Evolutionary conservation across 1,284 basidiomycete genomes (phyloP).

Genomic region (Heterobasidion parviporum): DNA sequence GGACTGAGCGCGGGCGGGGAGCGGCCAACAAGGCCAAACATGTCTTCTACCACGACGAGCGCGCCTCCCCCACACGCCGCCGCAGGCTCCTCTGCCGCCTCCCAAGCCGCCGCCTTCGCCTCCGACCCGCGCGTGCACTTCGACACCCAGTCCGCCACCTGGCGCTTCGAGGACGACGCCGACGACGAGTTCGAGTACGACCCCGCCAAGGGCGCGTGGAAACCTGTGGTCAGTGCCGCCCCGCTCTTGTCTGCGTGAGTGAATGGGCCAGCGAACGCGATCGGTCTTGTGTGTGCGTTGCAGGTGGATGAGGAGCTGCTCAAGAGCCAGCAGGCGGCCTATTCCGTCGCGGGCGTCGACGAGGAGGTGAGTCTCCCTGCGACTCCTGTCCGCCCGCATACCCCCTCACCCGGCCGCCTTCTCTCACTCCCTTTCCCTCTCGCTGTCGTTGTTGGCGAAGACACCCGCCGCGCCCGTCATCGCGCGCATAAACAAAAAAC

Average conservation of each 20-base stretch:
- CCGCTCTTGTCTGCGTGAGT: neutral
- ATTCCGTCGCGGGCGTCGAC: constrained; percentile 84
- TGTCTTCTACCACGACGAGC: constrained; percentile 7
- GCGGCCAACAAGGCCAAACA: constrained; percentile 8
- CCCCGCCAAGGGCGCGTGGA: constrained; percentile 64
- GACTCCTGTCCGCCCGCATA: neutral
- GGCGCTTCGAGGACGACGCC: constrained; percentile 86
- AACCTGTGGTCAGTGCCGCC: constrained; percentile 61
- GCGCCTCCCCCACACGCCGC: constrained; percentile 37
- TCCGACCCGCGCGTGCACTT: constrained; percentile 76
- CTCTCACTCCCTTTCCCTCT: constrained; percentile 12
- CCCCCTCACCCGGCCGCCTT: neutral
- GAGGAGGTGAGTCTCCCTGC: constrained; percentile 60
- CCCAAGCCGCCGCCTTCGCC: constrained; percentile 61
- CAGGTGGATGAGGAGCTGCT: constrained; percentile 78
- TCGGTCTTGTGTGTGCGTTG: constrained; percentile 3
- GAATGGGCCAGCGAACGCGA: constrained; percentile 4
- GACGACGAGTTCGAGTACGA: constrained; percentile 89
- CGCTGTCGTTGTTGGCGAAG: constrained; percentile 38
- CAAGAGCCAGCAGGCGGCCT: constrained; percentile 86
- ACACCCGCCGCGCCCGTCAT: constrained; percentile 78
- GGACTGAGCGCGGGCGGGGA: neutral
- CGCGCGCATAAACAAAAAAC: constrained; percentile 66
- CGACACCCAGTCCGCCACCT: constrained; percentile 69
- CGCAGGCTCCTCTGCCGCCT: constrained; percentile 42